These are phyloP conservation scores for Sanghuangporus sanghuang DNA, from an alignment of 1,284 basidiomycete species.

Conservation along the genomic window DNA sequence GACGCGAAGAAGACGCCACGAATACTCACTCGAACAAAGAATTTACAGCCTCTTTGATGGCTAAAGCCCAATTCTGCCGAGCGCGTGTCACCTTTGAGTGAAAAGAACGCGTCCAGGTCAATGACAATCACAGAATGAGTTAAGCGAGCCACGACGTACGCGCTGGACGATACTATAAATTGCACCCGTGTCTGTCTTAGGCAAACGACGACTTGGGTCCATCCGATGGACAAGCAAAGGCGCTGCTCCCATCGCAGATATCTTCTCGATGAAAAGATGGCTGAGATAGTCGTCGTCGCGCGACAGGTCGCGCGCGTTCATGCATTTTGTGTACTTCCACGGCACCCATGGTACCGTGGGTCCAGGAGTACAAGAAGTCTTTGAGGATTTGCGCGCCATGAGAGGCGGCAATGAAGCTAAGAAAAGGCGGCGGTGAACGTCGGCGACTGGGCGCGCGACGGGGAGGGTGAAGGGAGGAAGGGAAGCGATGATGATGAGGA, in stretches of 20 bases:
- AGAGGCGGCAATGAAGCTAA: neutral
- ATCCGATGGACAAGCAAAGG: conserved; percentile 82
- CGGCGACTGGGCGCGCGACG: neutral
- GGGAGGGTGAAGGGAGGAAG: neutral
- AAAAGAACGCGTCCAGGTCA: conserved; percentile 5
- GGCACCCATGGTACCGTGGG: conserved; percentile 23
- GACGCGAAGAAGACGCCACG: conserved; percentile 20
- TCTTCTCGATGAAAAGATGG: conserved; percentile 78
- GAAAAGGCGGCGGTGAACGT: neutral
- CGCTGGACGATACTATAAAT: conserved; percentile 68
- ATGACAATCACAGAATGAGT: neutral
- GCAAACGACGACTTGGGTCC: conserved; percentile 67
- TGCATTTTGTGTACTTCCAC: conserved; percentile 78
- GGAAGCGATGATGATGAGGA: neutral
- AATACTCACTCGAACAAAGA: conserved; percentile 62
- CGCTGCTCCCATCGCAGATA: conserved; percentile 58
- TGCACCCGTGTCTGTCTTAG: conserved; percentile 61
- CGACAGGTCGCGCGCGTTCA: conserved; percentile 82
- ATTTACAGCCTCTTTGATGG: conserved; percentile 54
- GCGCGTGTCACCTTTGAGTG: conserved; percentile 4
- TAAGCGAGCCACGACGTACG: conserved; percentile 45
- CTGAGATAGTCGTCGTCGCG: conserved; percentile 84
- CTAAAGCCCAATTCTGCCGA: neutral
- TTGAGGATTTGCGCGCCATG: conserved; percentile 8
- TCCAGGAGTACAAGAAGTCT: neutral